These are phyloP conservation scores for Sideroxylon spinosum DNA, from an alignment of 179 eudicot species.

Conservation along the genomic window DNA sequence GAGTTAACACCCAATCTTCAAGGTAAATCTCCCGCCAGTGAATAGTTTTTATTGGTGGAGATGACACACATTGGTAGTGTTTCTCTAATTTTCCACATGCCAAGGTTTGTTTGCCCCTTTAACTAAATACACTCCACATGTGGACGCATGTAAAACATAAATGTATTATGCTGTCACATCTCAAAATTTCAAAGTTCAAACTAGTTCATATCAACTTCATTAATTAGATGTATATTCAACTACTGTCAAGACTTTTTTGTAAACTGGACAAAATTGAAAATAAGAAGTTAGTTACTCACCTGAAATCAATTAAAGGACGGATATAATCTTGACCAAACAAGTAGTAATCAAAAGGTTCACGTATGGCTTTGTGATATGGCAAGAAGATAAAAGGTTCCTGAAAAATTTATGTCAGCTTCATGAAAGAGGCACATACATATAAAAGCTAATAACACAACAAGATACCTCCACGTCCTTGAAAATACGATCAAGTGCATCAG, in stretches of 20 bases:
- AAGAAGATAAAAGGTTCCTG: conserved; percentile 85
- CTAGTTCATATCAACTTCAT: background rate
- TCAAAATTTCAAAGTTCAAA: conserved; percentile 11
- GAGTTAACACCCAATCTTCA: background rate
- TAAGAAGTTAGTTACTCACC: conserved; percentile 41
- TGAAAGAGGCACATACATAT: background rate
- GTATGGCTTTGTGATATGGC: conserved; percentile 81
- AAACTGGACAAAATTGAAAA: conserved; percentile 10
- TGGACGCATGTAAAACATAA: conserved; percentile 9
- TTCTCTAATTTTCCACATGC: conserved; percentile 7
- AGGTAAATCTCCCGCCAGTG: background rate
- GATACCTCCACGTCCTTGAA: conserved; percentile 78
- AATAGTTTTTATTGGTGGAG: background rate
- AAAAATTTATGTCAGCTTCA: conserved; percentile 26
- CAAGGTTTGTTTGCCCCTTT: background rate
- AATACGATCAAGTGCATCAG: conserved; percentile 63
- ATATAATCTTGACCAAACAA: conserved; percentile 81
- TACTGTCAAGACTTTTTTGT: background rate
- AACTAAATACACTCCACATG: background rate
- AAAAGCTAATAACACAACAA: background rate
- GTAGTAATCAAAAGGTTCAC: conserved; percentile 88
- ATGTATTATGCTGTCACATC: conserved; percentile 7
- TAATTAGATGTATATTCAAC: background rate
- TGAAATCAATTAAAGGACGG: conserved; percentile 80
- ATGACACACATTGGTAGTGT: background rate